Conservation (phyloP, 2,329 filamentous ascomycete species). For the Aspergillus ochraceus region DNA sequence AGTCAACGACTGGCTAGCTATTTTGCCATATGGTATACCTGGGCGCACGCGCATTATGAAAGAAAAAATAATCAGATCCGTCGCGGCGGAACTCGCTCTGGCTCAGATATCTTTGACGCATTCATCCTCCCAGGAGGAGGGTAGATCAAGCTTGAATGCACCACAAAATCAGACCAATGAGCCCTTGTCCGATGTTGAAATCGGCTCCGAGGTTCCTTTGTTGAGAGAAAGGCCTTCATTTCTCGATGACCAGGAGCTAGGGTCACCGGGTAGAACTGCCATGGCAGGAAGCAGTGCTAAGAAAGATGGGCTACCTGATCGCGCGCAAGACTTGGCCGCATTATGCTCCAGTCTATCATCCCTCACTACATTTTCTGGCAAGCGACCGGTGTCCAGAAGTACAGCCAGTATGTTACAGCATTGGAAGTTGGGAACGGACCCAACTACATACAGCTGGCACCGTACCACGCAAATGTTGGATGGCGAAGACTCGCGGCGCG, state of each 20-base stretch:
- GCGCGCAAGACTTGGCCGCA: not conserved
- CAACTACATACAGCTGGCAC: conserved; percentile 36
- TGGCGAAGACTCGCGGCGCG: conserved; percentile 20
- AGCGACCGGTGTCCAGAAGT: conserved; percentile 22
- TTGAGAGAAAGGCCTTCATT: not conserved
- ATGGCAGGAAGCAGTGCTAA: not conserved
- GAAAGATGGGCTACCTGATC: not conserved
- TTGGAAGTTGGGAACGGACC: conserved; percentile 36
- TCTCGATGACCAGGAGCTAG: not conserved
- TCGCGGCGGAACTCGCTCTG: conserved; percentile 39
- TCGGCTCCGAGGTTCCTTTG: too few relatives aligned
- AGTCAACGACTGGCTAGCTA: conserved; percentile 38
- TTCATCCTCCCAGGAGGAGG: conserved; percentile 1
- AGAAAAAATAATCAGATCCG: conserved; percentile 37
- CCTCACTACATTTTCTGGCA: conserved; percentile 29
- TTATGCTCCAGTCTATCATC: conserved; percentile 26
- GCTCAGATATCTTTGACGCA: conserved; percentile 30
- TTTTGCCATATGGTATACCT: conserved; percentile 33
- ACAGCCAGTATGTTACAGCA: conserved; percentile 34
- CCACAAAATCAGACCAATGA: not conserved
- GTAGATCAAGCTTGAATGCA: not conserved
- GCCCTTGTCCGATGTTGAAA: not conserved
- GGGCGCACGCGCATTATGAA: conserved; percentile 39
- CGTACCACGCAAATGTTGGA: conserved; percentile 20
- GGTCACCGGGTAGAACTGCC: not conserved